Conservation (phyloP, 345 rosid species). For the Citrus trifoliata region DNA sequence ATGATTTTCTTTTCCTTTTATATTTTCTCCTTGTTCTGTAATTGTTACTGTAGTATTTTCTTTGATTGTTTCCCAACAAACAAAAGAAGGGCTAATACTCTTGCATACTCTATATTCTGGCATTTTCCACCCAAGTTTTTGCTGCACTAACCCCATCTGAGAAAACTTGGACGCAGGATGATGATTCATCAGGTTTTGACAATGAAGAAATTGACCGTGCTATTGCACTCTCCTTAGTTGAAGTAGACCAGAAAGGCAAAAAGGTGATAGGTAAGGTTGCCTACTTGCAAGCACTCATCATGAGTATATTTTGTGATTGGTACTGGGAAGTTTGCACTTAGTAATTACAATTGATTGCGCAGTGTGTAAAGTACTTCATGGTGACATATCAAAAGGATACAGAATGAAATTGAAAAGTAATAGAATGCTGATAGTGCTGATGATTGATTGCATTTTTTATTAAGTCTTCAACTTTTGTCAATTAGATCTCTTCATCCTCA, state of each 20-base stretch:
- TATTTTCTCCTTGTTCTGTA: not conserved
- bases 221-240: slow-evolving; percentile 81
- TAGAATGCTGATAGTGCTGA: not conserved
- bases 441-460: not conserved
- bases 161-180: slow-evolving; percentile 52
- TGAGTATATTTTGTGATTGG: not conserved
- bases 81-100: no score
- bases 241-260: slow-evolving; percentile 73
- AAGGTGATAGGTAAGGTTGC: slow-evolving; percentile 62
- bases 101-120: not conserved
- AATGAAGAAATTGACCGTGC: slow-evolving; percentile 75
- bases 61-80: not conserved
- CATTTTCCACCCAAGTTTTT: slow-evolving; percentile 6
- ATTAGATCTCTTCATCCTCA: not conserved
- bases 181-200: slow-evolving; percentile 71
- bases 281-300: not conserved
- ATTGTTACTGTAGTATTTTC: not conserved
- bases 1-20: not conserved
- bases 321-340: not conserved
- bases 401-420: not conserved
- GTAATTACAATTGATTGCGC: not conserved
- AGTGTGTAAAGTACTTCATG: not conserved
- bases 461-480: not conserved
- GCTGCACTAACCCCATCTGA: slow-evolving; percentile 3
- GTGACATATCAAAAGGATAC: not conserved